Base-by-base conservation (phyloP, 1,284 basidiomycete species). In the Volvariella surrecta region DNA sequence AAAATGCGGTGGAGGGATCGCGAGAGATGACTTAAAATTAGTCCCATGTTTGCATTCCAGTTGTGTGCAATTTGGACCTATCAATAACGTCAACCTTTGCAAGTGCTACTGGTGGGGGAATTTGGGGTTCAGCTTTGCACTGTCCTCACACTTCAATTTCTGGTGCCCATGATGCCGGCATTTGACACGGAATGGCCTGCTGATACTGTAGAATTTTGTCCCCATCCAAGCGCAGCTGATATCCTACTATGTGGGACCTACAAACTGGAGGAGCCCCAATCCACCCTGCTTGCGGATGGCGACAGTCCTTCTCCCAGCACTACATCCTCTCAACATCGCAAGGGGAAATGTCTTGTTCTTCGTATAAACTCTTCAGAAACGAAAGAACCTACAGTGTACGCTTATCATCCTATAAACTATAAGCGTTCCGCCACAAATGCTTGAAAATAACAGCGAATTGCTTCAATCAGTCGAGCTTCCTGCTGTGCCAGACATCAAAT, bases 401-500 rank as follows among this genome's bases (percentile, higher is more conserved):
- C 18, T 15, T n/a, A 8, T 35, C 34, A 19, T 16, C n/a, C 13
- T 40, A 45, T 30, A 43, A 46, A 32, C 51, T 53, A 49, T 11
- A 28, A 17, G 8, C 32, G 18, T 21, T 28, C 13, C 20, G 30
- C 21, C 11, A 34, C 3, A 45, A 48, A 46, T 1, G 30, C 15
- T 13, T 11, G 6, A 32, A n/a, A 20, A 53, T 47, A 42, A 24
- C 49, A 92, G 89, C 45, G 60, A 64, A 6, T 71, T 82, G 53
- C 54, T 84, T 2, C 83, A 92, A 54, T 66, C 80, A 17, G 70
- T 90, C 32, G 72, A 84, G 44, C 67, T 87, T 10, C 81, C 90
- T 1, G 93, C 91, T 8, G 75, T 97, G 19, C 70, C 87, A n/a
- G 93, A 97, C 57, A 81, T 90, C 73, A 95, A 95, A 73, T 97